Evolutionary conservation across 1,139 yeast genomes (phyloP), one percentile per base, ranked within the genome.

Genomic region (Zhuliangozyma blackwelliae): DNA sequence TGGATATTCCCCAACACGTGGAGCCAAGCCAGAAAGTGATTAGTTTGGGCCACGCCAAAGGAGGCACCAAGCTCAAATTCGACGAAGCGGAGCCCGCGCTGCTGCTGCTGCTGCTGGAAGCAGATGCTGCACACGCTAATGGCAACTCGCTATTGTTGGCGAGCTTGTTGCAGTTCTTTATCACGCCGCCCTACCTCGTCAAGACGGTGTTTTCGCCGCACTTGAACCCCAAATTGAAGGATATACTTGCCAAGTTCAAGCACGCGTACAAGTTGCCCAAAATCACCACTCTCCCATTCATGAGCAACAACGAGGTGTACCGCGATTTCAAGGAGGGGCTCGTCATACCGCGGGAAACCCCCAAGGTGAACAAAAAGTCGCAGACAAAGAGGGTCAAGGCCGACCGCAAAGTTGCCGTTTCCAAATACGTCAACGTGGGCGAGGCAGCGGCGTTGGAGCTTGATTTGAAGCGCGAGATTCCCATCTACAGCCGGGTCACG

Each of bases 141-240:
- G 52, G 68, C 28, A 66, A 75, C 34, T 64, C 80, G 0, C 60
- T 81, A 52, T 52, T 80, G 12, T 68, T 87, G 32, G 94, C 95
- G 1, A 70, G 82, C 2, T 65, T 89, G 36, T 64, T 89, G 37
- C 96, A 88, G 54, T 89, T 68, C 53, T 87, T 87, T 51, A 77
- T 89, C 11, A 89, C 97, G 0, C 97, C 97, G 1, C 86, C 90
- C 34, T 87, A 89, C 52, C 67, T 89, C 29, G 74, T 82, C 20
- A 79, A 80, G 44, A 62, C 81, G 1, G 70, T 82, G 8, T 85
- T 89, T 60, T 53, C 55, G 26, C 42, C 50, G 19, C 52, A 48
- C 40, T 51, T 55, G 32, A 55, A 52, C 44, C 68, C 70, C 40
- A 33, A 41, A 21, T 38, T 40, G 11, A 32, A 35, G 27, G 20